Evolutionary conservation across 1,284 basidiomycete genomes (phyloP), one percentile per base, ranked within the genome.

Genomic region (Sporisorium exsertum): DNA sequence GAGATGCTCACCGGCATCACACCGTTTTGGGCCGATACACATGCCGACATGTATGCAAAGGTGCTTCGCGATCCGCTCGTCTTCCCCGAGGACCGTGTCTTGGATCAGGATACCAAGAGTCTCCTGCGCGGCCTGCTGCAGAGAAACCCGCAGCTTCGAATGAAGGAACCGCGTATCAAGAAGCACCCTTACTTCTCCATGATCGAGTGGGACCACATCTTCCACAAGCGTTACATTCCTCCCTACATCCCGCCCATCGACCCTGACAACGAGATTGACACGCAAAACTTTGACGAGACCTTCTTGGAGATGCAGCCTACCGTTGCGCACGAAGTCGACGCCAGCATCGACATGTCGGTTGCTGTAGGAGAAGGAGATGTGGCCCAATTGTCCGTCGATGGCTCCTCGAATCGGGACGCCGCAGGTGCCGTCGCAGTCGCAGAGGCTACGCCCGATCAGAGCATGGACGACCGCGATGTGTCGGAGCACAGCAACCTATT

Each of bases 1-100:
- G 97, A 99, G 88, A 99, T 99, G 97, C 96, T 99, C 86, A 97
- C 93, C 86, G 95, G 94, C 27, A 97, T 94, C 65, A 99, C 97
- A 59, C 97, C 97, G 45, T 99, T 99, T 91, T 95, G 92, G 92
- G 93, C 93, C 22, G 92, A 93, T 82, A 94, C 94, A 81, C 94
- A 95, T 85, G 91, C 93, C 47, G 92, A 96, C 81, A 97, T 97
- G 94, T 97, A 97, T 87, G 91, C 93, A 59, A 89, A 92, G 74
- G 93, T 95, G 42, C 87, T 95, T 73, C 93, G 94, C 86, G 93
- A 94, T 76, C 93, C 94, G 79, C 87, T 95, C 72, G 89, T 91
- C 80, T 97, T 97, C 87, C 93, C 93, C 2, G 93, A 95, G 74
- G 93, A 95, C 83, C 89, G 91, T 75, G 91, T 92, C 20, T 91